Evolutionary conservation across 192 early-diverging fungal species (phyloP).

Genomic region (Obelidium mucronatum): DNA sequence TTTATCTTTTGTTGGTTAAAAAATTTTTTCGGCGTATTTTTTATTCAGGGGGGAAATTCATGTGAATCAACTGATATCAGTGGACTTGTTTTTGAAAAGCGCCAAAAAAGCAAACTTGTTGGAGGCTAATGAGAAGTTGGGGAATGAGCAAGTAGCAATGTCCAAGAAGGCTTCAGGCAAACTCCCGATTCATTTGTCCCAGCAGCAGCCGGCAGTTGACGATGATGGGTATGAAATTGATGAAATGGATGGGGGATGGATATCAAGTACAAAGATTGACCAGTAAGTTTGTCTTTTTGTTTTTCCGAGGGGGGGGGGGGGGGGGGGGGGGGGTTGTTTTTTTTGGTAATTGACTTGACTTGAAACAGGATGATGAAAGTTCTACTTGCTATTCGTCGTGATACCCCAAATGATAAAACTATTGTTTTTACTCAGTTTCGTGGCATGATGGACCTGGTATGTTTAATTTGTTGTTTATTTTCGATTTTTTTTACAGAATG

Average conservation of each 20-base stretch:
- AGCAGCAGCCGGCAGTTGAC: neutral
- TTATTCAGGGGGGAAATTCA: slow-evolving; percentile 20
- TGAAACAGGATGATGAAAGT: slow-evolving; percentile 49
- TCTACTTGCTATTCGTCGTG: slow-evolving; percentile 48
- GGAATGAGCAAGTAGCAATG: slow-evolving; percentile 2
- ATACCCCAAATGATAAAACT: slow-evolving; percentile 51
- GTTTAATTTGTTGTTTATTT: no score
- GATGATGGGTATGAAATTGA: slow-evolving; percentile 3
- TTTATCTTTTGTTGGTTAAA: neutral
- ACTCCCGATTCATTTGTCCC: neutral
- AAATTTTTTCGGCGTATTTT: neutral
- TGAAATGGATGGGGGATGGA: slow-evolving; percentile 2
- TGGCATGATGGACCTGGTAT: slow-evolving; percentile 38
- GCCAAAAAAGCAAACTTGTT: slow-evolving; percentile 24
- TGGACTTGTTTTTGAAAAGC: slow-evolving; percentile 24
- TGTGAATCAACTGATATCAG: slow-evolving; percentile 8
- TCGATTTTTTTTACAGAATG: no score
- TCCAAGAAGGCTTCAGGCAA: slow-evolving; percentile 24
- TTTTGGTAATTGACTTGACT: neutral
- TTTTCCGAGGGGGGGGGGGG: neutral
- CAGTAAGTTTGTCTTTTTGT: slow-evolving; percentile 18
- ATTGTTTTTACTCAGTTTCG: slow-evolving; percentile 45
- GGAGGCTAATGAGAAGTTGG: neutral
- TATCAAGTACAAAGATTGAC: slow-evolving; percentile 45
- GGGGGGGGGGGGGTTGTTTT: no score